Conservation (phyloP, 1,139 yeast species). For the Suhomyces terraborum region DNA sequence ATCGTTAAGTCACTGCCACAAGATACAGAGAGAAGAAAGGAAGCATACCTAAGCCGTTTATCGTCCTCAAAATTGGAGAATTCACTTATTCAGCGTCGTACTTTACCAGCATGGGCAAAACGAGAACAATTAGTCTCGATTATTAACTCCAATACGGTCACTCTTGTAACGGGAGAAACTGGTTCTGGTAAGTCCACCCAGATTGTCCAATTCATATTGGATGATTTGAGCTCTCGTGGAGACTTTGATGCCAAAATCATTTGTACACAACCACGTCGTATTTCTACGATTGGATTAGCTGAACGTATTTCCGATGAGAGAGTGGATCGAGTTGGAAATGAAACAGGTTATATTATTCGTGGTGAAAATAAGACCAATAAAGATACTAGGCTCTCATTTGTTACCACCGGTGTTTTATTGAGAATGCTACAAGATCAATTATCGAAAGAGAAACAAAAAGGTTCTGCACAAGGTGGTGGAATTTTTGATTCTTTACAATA, state of each 20-base stretch:
- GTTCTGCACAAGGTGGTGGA: conserved; percentile 19
- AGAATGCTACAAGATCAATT: conserved; percentile 70
- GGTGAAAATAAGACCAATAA: conserved; percentile 75
- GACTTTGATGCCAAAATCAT: conserved; percentile 62
- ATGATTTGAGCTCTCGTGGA: conserved; percentile 50
- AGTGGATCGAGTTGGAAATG: conserved; percentile 63
- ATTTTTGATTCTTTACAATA: conserved; percentile 62
- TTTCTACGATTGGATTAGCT: conserved; percentile 92
- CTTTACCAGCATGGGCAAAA: conserved; percentile 84
- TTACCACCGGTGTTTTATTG: conserved; percentile 89
- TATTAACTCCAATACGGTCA: conserved; percentile 61
- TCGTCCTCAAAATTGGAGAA: conserved; percentile 20
- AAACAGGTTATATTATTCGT: conserved; percentile 86
- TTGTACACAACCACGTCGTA: conserved; percentile 95
- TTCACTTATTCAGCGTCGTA: conserved; percentile 41
- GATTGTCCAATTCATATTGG: conserved; percentile 84
- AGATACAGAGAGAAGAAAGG: conserved; percentile 29
- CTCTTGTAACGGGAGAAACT: conserved; percentile 91
- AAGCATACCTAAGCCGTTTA: conserved; percentile 23
- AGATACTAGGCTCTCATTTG: conserved; percentile 74
- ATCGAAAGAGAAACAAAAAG: conserved; percentile 15
- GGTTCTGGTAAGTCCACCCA: conserved; percentile 60
- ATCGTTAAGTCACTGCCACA: conserved; percentile 10
- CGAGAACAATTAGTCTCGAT: conserved; percentile 54
- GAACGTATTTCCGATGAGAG: conserved; percentile 91